Conservation (phyloP, 192 early-diverging fungal genomes). For the Coemansia sp. region DNA sequence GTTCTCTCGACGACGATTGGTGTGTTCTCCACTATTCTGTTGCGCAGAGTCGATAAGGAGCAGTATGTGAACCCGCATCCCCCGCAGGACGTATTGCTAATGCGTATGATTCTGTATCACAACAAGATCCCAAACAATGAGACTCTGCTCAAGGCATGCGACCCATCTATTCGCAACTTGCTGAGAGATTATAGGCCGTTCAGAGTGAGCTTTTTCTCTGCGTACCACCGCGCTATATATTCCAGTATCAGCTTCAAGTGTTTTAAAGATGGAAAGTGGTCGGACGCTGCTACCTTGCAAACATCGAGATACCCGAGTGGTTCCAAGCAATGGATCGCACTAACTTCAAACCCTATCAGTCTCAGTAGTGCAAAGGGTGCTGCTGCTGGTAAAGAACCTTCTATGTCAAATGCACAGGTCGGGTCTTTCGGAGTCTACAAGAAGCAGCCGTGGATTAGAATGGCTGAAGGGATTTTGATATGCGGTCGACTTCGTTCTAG, state of each 20-base stretch:
- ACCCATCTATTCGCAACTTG: neutral
- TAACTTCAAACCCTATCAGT: conserved; percentile 9
- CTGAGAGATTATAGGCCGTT: conserved; percentile 26
- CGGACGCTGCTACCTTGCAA: conserved; percentile 8
- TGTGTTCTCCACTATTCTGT: conserved; percentile 27
- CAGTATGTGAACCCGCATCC: conserved; percentile 6
- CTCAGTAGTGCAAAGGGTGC: too few species aligned
- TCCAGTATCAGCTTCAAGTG: conserved; percentile 32
- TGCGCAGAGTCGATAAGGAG: conserved; percentile 22
- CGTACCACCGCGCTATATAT: conserved; percentile 25
- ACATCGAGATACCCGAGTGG: conserved; percentile 31
- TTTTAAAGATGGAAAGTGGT: conserved; percentile 17
- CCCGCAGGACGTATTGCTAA: conserved; percentile 12
- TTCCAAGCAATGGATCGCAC: conserved; percentile 34
- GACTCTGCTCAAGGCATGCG: conserved; percentile 14
- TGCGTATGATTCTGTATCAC: conserved; percentile 14
- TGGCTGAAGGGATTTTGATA: conserved; percentile 1
- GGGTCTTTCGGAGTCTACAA: too few species aligned
- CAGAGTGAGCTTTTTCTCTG: conserved; percentile 24
- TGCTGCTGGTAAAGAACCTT: neutral
- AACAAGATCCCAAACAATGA: conserved; percentile 12
- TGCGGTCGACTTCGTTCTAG: neutral
- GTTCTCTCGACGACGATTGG: conserved; percentile 27
- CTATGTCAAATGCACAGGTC: neutral
- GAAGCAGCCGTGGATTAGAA: conserved; percentile 33